phyloP scores from a whole-genome alignment of 179 eudicot genomes.

The Beta corolliflora region DNA sequence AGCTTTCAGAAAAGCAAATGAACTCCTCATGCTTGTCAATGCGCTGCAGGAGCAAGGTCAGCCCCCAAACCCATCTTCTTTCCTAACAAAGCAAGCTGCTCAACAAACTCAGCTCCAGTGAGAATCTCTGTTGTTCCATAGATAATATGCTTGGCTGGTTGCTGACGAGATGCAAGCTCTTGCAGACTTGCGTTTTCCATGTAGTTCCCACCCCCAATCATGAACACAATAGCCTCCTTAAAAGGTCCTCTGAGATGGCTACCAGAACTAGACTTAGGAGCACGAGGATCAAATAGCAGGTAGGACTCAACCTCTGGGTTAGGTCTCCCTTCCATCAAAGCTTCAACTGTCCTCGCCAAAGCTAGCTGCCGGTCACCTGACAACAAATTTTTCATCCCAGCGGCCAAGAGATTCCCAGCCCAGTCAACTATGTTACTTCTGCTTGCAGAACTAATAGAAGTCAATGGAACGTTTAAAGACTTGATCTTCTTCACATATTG shows the following conservation, averaged over 20 bases:
- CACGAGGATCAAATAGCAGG: conserved; percentile 84
- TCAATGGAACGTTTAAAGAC: conserved; percentile 77
- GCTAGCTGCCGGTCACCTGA: conserved; percentile 89
- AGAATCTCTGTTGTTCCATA: conserved; percentile 91
- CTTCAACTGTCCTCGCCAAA: conserved; percentile 83
- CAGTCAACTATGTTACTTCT: conserved; percentile 84
- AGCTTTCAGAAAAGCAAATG: conserved; percentile 1
- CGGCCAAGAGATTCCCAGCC: conserved; percentile 93
- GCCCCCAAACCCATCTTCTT: conserved; percentile 89
- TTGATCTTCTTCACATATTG: conserved; percentile 93
- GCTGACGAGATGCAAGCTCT: conserved; percentile 73
- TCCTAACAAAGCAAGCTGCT: conserved; percentile 85
- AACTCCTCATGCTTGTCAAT: conserved; percentile 23
- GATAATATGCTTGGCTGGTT: conserved; percentile 69
- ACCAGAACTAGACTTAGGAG: conserved; percentile 86
- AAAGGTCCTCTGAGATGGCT: conserved; percentile 85
- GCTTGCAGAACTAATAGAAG: conserved; percentile 78
- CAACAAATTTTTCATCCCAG: conserved; percentile 87
- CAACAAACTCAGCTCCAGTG: conserved; percentile 84
- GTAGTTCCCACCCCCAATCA: conserved; percentile 98
- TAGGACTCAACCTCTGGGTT: conserved; percentile 84
- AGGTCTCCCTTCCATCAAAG: conserved; percentile 91
- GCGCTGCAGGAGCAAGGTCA: conserved; percentile 42
- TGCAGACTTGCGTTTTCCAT: conserved; percentile 91
- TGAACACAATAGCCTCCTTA: conserved; percentile 93